These are phyloP conservation scores for Sechiopsis laciniata DNA, from an alignment of 306 rosid genomes.

Conservation along the genomic window DNA sequence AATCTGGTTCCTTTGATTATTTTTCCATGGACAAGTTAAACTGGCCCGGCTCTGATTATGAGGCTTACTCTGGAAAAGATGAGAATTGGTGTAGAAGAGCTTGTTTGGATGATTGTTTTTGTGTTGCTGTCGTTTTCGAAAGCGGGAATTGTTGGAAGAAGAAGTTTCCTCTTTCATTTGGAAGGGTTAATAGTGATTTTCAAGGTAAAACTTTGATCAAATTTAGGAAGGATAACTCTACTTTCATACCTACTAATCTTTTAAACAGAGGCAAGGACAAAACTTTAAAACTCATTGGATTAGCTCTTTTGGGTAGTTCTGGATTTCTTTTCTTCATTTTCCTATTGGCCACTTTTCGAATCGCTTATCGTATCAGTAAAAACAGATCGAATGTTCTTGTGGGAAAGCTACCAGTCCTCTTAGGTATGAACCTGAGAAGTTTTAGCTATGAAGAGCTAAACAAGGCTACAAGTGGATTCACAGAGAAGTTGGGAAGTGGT, in stretches of 20 bases:
- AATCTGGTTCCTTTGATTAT: conserved; percentile 14
- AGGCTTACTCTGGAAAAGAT: not conserved
- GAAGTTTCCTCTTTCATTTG: conserved; percentile 45
- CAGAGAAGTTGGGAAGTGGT: conserved; percentile 32
- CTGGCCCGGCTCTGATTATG: conserved; percentile 16
- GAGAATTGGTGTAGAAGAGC: conserved; percentile 34
- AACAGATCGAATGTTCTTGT: not conserved
- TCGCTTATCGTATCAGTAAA: conserved; percentile 17
- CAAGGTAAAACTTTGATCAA: conserved; percentile 27
- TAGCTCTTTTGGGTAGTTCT: conserved; percentile 40
- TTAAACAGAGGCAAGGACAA: conserved; percentile 13
- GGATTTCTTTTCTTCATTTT: conserved; percentile 25
- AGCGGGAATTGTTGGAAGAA: conserved; percentile 39
- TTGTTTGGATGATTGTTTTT: conserved; percentile 43
- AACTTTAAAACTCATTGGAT: conserved; percentile 25
- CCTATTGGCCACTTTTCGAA: conserved; percentile 13
- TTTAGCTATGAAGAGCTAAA: conserved; percentile 26
- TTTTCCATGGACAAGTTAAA: not conserved
- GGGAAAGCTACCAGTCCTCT: not conserved
- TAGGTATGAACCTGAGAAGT: conserved; percentile 21
- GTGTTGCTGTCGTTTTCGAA: conserved; percentile 34
- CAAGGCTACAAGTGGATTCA: conserved; percentile 29
- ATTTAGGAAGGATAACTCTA: conserved; percentile 37
- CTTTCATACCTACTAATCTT: not conserved
- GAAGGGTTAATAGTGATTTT: conserved; percentile 17